Percentiles rank a stretch among this genome's conserved stretches.
phyloP scores from a whole-genome alignment of 176 grass and related monocot genomes.

The Cenchrus purpureus region DNA sequence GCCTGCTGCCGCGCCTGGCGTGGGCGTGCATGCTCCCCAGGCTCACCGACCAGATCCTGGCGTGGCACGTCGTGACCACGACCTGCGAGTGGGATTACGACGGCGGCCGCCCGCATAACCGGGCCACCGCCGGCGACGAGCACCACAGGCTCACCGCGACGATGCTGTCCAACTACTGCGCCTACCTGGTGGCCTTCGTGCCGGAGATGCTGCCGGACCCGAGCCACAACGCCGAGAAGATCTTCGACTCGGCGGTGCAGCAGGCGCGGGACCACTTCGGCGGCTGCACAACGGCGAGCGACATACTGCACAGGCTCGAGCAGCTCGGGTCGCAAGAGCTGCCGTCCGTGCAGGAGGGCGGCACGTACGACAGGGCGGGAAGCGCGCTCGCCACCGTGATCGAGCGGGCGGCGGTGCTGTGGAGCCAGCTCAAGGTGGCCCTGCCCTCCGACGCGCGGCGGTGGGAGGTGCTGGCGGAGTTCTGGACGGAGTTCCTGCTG shows the following conservation, averaged over 20 bases:
- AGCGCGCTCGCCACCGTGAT: conserved; percentile 22
- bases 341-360: background rate
- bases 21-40: conserved; percentile 47
- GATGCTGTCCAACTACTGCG: conserved; percentile 56
- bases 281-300: background rate
- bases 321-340: background rate
- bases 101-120: background rate
- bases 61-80: conserved; percentile 59
- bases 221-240: conserved; percentile 55
- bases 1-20: background rate
- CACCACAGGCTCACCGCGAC: conserved; percentile 36
- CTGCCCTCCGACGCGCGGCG: background rate
- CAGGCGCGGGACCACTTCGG: conserved; percentile 49
- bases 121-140: background rate
- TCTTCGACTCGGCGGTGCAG: conserved; percentile 58
- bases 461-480: conserved; percentile 52
- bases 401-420: conserved; percentile 47
- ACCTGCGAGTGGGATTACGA: conserved; percentile 37
- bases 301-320: conserved; percentile 8
- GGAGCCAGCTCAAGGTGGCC: conserved; percentile 28
- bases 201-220: conserved; percentile 66
- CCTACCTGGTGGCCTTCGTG: conserved; percentile 62
- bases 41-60: conserved; percentile 52
- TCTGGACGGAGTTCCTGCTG: conserved; percentile 50
- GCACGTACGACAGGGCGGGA: background rate